Conservation (phyloP, 1,284 basidiomycete species). For the Malassezia sympodialis region DNA sequence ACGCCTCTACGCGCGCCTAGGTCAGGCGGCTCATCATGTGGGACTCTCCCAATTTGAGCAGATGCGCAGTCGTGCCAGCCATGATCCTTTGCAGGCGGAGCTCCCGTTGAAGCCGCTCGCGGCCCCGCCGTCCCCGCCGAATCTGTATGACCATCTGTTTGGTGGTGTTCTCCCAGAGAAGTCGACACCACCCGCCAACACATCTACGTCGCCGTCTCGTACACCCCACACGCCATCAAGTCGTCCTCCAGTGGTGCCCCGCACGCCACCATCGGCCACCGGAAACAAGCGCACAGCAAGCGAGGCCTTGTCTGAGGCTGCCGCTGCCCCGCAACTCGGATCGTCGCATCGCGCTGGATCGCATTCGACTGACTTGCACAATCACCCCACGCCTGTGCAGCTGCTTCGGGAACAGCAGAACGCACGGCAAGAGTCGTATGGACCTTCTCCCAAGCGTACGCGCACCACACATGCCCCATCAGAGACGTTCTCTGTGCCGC, state of each 20-base stretch:
- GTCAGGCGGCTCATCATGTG: constrained; percentile 5
- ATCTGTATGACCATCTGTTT: constrained; percentile 8
- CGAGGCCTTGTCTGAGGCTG: constrained; percentile 1
- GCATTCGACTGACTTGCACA: constrained; percentile 5
- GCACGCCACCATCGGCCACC: background rate
- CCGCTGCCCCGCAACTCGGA: constrained; percentile 9
- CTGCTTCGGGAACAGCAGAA: background rate
- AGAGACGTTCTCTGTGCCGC: too few relatives aligned
- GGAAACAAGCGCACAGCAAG: background rate
- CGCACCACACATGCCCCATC: background rate
- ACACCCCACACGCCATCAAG: background rate
- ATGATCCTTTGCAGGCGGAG: background rate
- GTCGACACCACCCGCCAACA: background rate
- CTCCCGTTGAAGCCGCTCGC: background rate
- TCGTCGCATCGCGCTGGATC: constrained; percentile 3
- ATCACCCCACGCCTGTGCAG: background rate
- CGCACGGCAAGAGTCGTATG: background rate
- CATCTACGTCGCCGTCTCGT: background rate
- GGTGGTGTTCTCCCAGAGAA: background rate
- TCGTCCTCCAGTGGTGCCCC: background rate
- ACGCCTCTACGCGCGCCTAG: constrained; percentile 4
- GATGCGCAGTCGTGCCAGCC: background rate
- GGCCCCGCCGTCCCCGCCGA: background rate
- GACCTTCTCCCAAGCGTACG: constrained; percentile 1
- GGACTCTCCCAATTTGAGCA: background rate